Conservation (phyloP, 805 yeast genomes). For the Yamadazyma endophytica region DNA sequence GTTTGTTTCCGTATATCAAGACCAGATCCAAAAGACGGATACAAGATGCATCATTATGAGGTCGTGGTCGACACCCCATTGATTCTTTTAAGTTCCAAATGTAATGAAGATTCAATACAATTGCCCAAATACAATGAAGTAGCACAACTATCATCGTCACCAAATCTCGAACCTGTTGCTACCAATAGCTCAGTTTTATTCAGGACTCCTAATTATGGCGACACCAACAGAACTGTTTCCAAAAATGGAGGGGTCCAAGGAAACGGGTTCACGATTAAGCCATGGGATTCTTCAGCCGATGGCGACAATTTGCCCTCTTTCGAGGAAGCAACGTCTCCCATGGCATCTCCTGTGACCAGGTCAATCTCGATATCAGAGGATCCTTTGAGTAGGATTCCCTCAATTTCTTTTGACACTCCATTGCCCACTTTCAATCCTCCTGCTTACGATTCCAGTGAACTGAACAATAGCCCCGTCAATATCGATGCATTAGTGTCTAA, state of each 20-base stretch:
- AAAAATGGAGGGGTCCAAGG: slow-evolving; percentile 12
- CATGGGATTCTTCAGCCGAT: slow-evolving; percentile 14
- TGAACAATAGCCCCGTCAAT: slow-evolving; percentile 8
- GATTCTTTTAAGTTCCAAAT: slow-evolving; percentile 39
- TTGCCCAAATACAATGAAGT: slow-evolving; percentile 37
- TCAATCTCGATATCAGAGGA: slow-evolving; percentile 35
- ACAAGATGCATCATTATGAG: slow-evolving; percentile 67
- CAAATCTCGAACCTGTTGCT: not conserved
- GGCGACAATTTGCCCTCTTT: slow-evolving; percentile 51
- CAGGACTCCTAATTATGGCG: slow-evolving; percentile 35
- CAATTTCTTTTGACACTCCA: slow-evolving; percentile 17
- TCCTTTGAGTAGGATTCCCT: slow-evolving; percentile 33
- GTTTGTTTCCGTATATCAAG: slow-evolving; percentile 65
- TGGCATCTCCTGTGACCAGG: slow-evolving; percentile 29
- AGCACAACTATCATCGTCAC: not conserved
- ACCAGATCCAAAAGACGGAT: slow-evolving; percentile 45
- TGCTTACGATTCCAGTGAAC: slow-evolving; percentile 20
- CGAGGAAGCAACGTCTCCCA: slow-evolving; percentile 61
- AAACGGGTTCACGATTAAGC: slow-evolving; percentile 29
- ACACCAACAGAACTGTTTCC: not conserved
- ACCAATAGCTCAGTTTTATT: slow-evolving; percentile 21
- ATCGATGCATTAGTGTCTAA: slow-evolving; percentile 26
- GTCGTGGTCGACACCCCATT: slow-evolving; percentile 79
- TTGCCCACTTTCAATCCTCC: too few relatives aligned
- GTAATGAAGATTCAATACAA: slow-evolving; percentile 37